A percentile compares a stretch with the other conserved stretches of the same genome.
Evolutionary conservation across 768 basidiomycete genomes (phyloP).

Genomic region (Artomyces pyxidatus): DNA sequence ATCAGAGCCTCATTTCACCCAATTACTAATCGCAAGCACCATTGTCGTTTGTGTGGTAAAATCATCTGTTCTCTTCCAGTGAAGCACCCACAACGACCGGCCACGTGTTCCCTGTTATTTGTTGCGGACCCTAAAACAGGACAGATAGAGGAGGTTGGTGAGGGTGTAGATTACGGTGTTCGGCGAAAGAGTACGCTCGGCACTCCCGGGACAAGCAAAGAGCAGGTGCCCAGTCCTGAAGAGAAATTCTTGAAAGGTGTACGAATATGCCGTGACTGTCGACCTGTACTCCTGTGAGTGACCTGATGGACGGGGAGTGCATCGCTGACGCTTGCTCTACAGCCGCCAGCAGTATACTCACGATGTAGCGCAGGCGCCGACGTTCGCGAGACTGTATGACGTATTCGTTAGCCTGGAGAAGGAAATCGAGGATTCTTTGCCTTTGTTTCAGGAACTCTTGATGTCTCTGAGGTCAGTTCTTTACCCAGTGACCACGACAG

Average conservation of each 20-base stretch:
- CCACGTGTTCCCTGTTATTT: slow-evolving; percentile 73
- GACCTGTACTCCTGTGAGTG: slow-evolving; percentile 69
- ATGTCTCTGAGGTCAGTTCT: slow-evolving; percentile 44
- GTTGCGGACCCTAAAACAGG: slow-evolving; percentile 76
- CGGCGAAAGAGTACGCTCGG: slow-evolving; percentile 35
- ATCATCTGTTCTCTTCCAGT: slow-evolving; percentile 87
- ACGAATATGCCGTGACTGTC: slow-evolving; percentile 79
- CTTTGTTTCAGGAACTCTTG: slow-evolving; percentile 83
- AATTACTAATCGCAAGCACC: slow-evolving; percentile 90
- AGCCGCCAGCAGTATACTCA: slow-evolving; percentile 78
- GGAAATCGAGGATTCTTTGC: slow-evolving; percentile 84
- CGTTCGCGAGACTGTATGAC: slow-evolving; percentile 26
- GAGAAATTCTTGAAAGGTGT: slow-evolving; percentile 87
- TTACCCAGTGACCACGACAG: slow-evolving; percentile 1
- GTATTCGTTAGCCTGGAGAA: slow-evolving; percentile 68
- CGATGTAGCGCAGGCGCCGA: slow-evolving; percentile 27
- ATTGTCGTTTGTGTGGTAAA: slow-evolving; percentile 88
- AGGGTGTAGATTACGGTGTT: slow-evolving; percentile 81
- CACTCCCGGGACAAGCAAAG: slow-evolving; percentile 15
- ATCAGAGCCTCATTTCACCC: slow-evolving; percentile 70
- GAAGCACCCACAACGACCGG: slow-evolving; percentile 58
- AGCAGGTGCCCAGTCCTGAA: slow-evolving; percentile 42
- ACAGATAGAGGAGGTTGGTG: slow-evolving; percentile 75
- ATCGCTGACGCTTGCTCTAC: slow-evolving; percentile 2
- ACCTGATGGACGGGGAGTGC: neutral